A percentile compares a stretch with the other conserved stretches of the same genome.
These are phyloP conservation scores for Fragaria nilgerrensis DNA, from an alignment of 306 rosid genomes.

Conservation along the genomic window DNA sequence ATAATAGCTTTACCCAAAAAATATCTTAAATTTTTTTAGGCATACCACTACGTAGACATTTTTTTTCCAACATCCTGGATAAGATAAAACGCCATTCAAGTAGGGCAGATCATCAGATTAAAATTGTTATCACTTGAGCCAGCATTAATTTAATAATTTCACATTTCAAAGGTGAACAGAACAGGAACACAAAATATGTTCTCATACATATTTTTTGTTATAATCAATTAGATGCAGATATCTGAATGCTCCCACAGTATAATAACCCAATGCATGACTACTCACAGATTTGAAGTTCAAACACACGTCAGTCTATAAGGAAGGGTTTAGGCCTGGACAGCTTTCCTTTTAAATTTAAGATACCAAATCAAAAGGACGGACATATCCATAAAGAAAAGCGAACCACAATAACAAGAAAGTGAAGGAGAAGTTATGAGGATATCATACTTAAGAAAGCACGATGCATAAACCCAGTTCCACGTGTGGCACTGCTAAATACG, in stretches of 20 bases:
- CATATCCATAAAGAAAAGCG: not conserved
- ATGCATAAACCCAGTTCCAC: slow-evolving; percentile 99
- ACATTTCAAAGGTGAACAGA: not conserved
- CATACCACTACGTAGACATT: too few species aligned
- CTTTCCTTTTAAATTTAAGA: not conserved
- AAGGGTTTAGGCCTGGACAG: not conserved
- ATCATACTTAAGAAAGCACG: slow-evolving; percentile 88
- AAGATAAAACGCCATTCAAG: too few species aligned
- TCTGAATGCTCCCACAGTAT: not conserved
- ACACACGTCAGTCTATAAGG: not conserved
- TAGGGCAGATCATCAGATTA: too few species aligned
- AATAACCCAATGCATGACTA: not conserved
- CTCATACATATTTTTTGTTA: not conserved
- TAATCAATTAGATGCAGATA: not conserved
- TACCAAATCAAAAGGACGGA: not conserved
- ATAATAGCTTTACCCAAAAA: too few species aligned
- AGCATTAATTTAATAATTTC: not conserved
- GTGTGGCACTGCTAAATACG: slow-evolving; percentile 96
- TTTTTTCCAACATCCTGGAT: too few species aligned
- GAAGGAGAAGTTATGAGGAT: not conserved
- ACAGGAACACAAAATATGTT: not conserved
- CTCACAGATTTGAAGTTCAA: not conserved
- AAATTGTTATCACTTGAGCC: not conserved
- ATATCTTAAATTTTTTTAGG: too few species aligned
- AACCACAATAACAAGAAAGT: not conserved